Base-by-base conservation (phyloP, 805 yeast genomes). In the Kluyveromyces wickerhamii region DNA sequence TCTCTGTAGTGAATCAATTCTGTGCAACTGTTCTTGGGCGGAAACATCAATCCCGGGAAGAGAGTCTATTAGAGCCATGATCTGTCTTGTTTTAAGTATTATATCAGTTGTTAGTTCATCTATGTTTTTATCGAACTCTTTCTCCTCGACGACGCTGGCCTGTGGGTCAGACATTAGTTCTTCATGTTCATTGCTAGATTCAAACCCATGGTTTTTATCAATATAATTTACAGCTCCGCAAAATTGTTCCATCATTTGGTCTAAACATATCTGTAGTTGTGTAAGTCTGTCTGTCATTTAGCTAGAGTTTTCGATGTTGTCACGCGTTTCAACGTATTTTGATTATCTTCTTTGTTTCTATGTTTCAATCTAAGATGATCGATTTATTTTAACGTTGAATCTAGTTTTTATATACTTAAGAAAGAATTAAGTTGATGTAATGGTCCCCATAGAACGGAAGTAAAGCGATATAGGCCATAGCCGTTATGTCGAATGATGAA, bases 1-100 rank as follows among this genome's bases (percentile, higher is more conserved):
- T 29, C 55, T 53, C 32, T 83, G 80, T 30, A 92, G 62, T 10
- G 63, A 65, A 33, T 69, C 71, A 12, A 89, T 82, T 39, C 70
- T 69, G 18, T 62, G 59, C 53, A 87, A 54, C 57, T 88, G 97
- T 36, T 74, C 79, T 29, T 69, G 72, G 16, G 83, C 81, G 2
- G 88, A 74, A 1, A 81, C 88, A 7, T 94, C 96, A 2, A 86
- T 84, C 9, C 96, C 97, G 0, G 98, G 98, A 27, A 89, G 63
- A 2, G 94, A 76, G 51, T 84, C 94, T 25, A 89, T 87, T 18
- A 89, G 71, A 49, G 83, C 77, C 25, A 84, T 72, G 11, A 89
- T 82, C 55, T 92, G 97, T 47, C 94, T 72, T 4, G 94, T 74
- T 51, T 88, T 88, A 38, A 86, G 60, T 17, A 88, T 83, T 7